phyloP scores from a whole-genome alignment of 139 green algal species.

The Raphidocelis subcapitata region DNA sequence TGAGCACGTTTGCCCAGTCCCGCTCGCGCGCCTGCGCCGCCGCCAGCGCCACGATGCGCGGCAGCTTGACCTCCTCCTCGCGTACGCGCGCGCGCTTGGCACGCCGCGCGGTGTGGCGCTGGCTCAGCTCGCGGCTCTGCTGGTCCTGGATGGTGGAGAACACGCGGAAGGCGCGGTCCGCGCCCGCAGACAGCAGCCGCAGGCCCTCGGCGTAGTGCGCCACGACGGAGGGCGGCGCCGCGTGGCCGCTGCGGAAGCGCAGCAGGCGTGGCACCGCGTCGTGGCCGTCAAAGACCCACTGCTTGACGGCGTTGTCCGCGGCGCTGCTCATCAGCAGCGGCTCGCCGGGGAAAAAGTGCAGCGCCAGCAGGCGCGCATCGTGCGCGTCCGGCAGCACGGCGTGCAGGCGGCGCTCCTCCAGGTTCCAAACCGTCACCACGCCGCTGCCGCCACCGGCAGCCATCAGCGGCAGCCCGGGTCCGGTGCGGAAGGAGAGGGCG shows the following conservation, averaged over 20 bases:
- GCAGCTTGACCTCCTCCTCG: constrained; percentile 87
- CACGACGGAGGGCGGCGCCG: constrained; percentile 74
- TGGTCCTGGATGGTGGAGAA: constrained; percentile 92
- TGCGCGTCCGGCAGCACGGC: constrained; percentile 80
- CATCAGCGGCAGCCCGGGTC: constrained; percentile 71
- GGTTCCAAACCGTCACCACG: constrained; percentile 89
- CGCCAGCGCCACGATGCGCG: constrained; percentile 63
- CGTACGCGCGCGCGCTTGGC: constrained; percentile 76
- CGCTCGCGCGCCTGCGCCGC: constrained; percentile 84
- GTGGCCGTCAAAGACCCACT: constrained; percentile 84
- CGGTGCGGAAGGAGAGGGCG: constrained; percentile 62
- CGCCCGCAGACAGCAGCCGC: constrained; percentile 81
- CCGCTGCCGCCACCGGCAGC: constrained; percentile 81
- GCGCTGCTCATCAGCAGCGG: constrained; percentile 84
- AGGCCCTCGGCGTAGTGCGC: constrained; percentile 73
- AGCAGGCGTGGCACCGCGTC: constrained; percentile 76
- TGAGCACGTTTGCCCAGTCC: constrained; percentile 97
- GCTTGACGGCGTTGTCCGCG: constrained; percentile 93
- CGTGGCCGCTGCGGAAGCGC: constrained; percentile 88
- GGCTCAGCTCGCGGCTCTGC: constrained; percentile 92
- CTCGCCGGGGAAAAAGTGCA: constrained; percentile 78
- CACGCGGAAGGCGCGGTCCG: constrained; percentile 89
- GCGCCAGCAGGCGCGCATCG: constrained; percentile 56
- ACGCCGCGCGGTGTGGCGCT: constrained; percentile 64
- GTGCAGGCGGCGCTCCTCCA: constrained; percentile 80